A percentile compares a stretch with the other conserved stretches of the same genome.
These are phyloP conservation scores for Lolium perenne DNA, from an alignment of 176 grass and related monocot species.

Conservation along the genomic window DNA sequence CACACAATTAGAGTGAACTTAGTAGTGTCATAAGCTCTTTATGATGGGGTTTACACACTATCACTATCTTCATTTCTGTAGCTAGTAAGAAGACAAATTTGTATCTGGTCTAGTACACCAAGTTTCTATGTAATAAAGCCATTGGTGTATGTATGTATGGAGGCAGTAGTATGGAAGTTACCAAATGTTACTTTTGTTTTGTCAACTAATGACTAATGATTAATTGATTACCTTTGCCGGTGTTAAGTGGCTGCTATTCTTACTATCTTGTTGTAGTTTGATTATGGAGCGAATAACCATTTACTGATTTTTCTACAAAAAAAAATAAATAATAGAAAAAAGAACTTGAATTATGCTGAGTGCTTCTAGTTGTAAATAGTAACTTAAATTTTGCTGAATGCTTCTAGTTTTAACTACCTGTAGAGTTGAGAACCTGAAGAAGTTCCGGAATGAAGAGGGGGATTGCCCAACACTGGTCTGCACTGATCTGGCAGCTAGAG, in stretches of 20 bases:
- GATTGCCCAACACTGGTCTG: conserved; percentile 97
- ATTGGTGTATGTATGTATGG: conserved; percentile 3
- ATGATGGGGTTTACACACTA: too few species aligned
- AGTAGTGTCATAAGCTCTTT: neutral
- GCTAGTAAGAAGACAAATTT: neutral
- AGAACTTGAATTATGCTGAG: neutral
- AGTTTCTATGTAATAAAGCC: neutral
- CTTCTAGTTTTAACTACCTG: conserved; percentile 32
- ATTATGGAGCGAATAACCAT: neutral
- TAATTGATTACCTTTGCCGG: neutral
- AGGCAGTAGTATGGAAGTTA: neutral
- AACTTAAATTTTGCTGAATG: neutral
- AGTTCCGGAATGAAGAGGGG: conserved; percentile 94
- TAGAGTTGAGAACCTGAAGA: conserved; percentile 98
- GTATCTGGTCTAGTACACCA: neutral
- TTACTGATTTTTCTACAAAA: neutral
- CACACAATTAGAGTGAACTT: neutral
- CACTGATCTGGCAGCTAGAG: conserved; percentile 95
- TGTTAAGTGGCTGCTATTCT: neutral
- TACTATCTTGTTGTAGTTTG: neutral
- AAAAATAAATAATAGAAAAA: neutral
- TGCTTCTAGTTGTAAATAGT: neutral
- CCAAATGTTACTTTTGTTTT: neutral
- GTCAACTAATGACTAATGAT: neutral
- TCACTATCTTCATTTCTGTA: neutral